Percentiles rank a stretch among this genome's conserved stretches.
These are phyloP conservation scores for Cadophora malorum DNA, from an alignment of 2,329 filamentous ascomycete species.

Conservation along the genomic window DNA sequence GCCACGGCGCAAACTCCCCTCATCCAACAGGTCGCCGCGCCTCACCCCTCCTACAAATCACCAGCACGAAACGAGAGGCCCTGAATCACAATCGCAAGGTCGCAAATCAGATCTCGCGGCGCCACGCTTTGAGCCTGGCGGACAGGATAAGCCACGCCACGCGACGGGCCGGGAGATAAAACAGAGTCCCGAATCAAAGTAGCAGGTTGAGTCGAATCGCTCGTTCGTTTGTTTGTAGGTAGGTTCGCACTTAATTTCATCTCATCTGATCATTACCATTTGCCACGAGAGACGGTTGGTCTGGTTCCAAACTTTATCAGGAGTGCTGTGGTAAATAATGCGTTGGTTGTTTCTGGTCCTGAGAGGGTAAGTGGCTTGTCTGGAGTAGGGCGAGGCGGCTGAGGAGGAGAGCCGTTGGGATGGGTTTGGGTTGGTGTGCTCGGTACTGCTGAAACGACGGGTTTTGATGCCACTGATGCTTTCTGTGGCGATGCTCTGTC, in stretches of 20 bases:
- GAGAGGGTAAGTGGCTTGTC: neutral
- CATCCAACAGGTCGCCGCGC: neutral
- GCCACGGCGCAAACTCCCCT: neutral
- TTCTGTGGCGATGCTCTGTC: neutral
- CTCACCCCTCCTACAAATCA: slow-evolving; percentile 3
- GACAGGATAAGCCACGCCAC: neutral
- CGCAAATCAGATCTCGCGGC: neutral
- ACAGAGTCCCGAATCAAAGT: neutral
- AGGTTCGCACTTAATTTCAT: neutral
- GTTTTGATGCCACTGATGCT: neutral
- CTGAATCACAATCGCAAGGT: neutral
- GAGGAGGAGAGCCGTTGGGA: neutral
- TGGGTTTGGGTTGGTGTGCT: neutral
- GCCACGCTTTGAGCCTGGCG: neutral
- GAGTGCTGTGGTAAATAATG: neutral
- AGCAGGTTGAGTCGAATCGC: neutral
- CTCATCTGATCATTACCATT: neutral
- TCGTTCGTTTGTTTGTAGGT: neutral
- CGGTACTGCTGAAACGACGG: neutral
- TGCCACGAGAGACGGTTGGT: neutral
- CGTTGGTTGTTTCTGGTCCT: neutral
- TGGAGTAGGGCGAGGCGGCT: slow-evolving; percentile 3
- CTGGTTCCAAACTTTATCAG: neutral
- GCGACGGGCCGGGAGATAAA: slow-evolving; percentile 15
- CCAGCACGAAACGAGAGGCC: neutral